Evolutionary conservation across 1,284 basidiomycete genomes (phyloP), one percentile per base, ranked within the genome.

Genomic region (Sporisorium reilianum): DNA sequence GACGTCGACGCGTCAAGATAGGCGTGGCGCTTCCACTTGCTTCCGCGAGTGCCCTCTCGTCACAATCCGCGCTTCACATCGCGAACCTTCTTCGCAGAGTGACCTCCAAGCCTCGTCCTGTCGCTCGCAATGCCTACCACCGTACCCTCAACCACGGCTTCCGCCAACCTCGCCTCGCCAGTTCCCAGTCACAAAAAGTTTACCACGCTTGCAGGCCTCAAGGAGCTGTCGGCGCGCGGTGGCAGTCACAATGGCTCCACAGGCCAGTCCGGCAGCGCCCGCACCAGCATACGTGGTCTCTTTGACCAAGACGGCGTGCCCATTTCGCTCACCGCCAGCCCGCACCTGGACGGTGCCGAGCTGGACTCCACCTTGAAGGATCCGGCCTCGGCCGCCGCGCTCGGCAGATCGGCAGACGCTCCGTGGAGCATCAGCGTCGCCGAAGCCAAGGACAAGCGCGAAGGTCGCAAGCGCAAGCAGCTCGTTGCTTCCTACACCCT

Each of bases 391-490:
- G 25, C 64, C 10, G 32, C 55, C 11, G 46, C 62, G 2, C 55
- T 60, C 4, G 56, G 48, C 28, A 61, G 55, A 18, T 58, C 46
- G 23, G 48, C 58, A 9, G 90, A 91, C 81, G 90, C 89, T 23
- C 90, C 89, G 12, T 92, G 91, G 91, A 89, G 88, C 75, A 88
- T 92, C 80, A 90, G 90, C 80, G 91, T 91, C 75, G 91, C 91
- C 66, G 90, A 91, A 85, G 69, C 67, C 53, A 77, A 64, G 49
- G 63, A 64, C 48, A 68, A 66, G 57, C 69, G 73, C 26, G 55
- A 68, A 58, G 63, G 71, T 30, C 69, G 64, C 56, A 74, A 55
- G 54, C 68, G 70, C 66, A 63, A 78, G 65, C 74, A 81, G 72
- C 75, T 80, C 62, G 59, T 44, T 45, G 54, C 86, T 68, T 86